Conservation (phyloP, 805 yeast genomes). For the Maudiozyma serrabonitensis region DNA sequence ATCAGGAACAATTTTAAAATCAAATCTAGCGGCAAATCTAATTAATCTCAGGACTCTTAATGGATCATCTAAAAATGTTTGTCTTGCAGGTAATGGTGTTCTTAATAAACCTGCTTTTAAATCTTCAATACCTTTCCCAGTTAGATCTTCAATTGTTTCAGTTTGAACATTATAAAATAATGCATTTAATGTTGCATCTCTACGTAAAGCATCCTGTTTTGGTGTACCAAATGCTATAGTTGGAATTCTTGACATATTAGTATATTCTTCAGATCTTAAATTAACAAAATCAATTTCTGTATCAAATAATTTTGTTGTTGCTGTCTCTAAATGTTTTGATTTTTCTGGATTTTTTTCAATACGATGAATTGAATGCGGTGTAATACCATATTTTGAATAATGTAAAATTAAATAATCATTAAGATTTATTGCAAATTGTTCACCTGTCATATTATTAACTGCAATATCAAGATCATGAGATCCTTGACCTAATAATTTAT, state of each 20-base stretch:
- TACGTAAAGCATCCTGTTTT: slow-evolving; percentile 76
- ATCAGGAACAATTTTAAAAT: slow-evolving; percentile 51
- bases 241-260: slow-evolving; percentile 82
- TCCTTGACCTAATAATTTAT: slow-evolving; percentile 70
- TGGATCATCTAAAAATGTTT: slow-evolving; percentile 92
- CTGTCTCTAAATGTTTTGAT: slow-evolving; percentile 92
- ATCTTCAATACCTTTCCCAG: slow-evolving; percentile 67
- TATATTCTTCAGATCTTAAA: slow-evolving; percentile 76
- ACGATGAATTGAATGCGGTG: slow-evolving; percentile 50
- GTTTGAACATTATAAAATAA: slow-evolving; percentile 74
- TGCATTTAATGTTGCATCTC: slow-evolving; percentile 95
- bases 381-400: slow-evolving; percentile 24
- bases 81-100: slow-evolving; percentile 78
- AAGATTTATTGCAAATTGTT: slow-evolving; percentile 65
- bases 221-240: slow-evolving; percentile 78
- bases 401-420: slow-evolving; percentile 37
- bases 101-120: slow-evolving; percentile 59
- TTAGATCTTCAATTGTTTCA: slow-evolving; percentile 71
- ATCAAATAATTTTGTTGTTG: slow-evolving; percentile 78
- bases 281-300: slow-evolving; percentile 92
- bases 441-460: slow-evolving; percentile 75
- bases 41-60: slow-evolving; percentile 76
- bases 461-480: slow-evolving; percentile 91
- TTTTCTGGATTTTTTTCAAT: slow-evolving; percentile 91
- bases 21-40: slow-evolving; percentile 74